phyloP scores from a whole-genome alignment of 495 filamentous ascomycete genomes.

The Elaphomyces granulatus region DNA sequence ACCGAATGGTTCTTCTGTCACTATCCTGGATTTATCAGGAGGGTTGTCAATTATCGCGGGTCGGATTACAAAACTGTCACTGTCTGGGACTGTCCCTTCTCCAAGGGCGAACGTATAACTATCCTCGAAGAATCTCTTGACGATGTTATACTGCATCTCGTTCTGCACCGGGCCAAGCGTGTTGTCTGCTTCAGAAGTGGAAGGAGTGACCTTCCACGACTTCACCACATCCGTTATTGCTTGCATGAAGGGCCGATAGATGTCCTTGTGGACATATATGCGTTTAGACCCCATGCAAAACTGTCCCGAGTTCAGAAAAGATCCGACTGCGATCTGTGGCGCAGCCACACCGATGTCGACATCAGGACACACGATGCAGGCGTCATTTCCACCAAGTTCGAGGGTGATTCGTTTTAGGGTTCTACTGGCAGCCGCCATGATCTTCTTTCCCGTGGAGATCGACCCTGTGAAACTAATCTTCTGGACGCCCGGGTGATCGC shows the following conservation, averaged over 20 bases:
- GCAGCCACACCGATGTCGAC: slow-evolving; percentile 46
- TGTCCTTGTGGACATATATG: slow-evolving; percentile 47
- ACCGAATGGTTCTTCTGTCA: slow-evolving; percentile 26
- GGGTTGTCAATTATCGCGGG: slow-evolving; percentile 41
- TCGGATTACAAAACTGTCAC: slow-evolving; percentile 30
- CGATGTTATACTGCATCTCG: slow-evolving; percentile 32
- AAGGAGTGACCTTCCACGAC: slow-evolving; percentile 29
- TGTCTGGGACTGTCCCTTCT: slow-evolving; percentile 14
- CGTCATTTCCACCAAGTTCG: slow-evolving; percentile 48
- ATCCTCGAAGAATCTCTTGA: slow-evolving; percentile 32
- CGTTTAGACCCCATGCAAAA: slow-evolving; percentile 42
- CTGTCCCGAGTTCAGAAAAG: slow-evolving; percentile 45
- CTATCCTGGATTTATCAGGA: slow-evolving; percentile 30
- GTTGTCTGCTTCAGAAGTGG: slow-evolving; percentile 5
- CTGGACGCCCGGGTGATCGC: slow-evolving; percentile 37
- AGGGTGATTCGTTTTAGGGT: slow-evolving; percentile 42
- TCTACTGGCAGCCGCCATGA: slow-evolving; percentile 38
- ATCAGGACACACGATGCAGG: slow-evolving; percentile 44
- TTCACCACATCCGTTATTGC: slow-evolving; percentile 36
- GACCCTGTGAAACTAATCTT: slow-evolving; percentile 52
- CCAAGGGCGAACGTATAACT: slow-evolving; percentile 32
- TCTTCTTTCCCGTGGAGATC: slow-evolving; percentile 43
- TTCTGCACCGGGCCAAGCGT: slow-evolving; percentile 33
- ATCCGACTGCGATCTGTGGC: slow-evolving; percentile 35
- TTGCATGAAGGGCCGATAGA: slow-evolving; percentile 43